Evolutionary conservation across 306 rosid species (phyloP).

Genomic region (Acacia confusa): DNA sequence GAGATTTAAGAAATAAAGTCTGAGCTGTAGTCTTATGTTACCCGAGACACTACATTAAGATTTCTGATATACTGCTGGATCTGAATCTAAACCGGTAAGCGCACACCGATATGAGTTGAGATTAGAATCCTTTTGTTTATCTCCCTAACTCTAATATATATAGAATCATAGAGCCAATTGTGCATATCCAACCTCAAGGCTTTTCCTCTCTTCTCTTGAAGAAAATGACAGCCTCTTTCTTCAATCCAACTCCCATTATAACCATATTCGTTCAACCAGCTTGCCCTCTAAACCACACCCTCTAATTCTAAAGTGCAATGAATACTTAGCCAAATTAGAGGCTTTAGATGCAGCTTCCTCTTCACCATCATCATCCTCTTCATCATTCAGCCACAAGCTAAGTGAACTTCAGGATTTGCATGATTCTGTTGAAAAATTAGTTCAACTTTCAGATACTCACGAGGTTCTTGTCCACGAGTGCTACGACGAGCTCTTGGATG

Average conservation of each 20-base stretch:
- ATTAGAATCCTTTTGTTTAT: slow-evolving; percentile 39
- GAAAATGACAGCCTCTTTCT: slow-evolving; percentile 24
- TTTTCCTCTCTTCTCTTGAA: slow-evolving; percentile 10
- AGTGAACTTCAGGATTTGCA: slow-evolving; percentile 1
- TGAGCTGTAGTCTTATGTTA: background rate
- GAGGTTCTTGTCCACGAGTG: background rate
- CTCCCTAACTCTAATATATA: slow-evolving; percentile 38
- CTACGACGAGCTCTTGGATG: slow-evolving; percentile 12
- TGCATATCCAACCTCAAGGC: slow-evolving; percentile 1
- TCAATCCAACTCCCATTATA: slow-evolving; percentile 21
- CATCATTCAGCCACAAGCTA: slow-evolving; percentile 1
- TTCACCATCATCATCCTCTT: background rate
- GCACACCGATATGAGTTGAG: slow-evolving; percentile 7
- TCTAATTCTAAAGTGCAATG: slow-evolving; percentile 28
- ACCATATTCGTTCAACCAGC: slow-evolving; percentile 21
- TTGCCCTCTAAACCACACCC: slow-evolving; percentile 43
- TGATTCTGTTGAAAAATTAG: slow-evolving; percentile 5
- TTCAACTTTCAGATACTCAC: background rate
- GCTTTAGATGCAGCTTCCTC: background rate
- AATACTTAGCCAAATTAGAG: background rate
- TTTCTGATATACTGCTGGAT: background rate
- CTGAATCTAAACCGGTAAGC: background rate
- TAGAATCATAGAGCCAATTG: background rate
- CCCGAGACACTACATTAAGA: background rate
- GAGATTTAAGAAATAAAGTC: background rate